Percentiles rank a stretch among this genome's conserved stretches.
Evolutionary conservation across 2,329 filamentous ascomycete species (phyloP).

Genomic region (Phaeosphaeria sp.): DNA sequence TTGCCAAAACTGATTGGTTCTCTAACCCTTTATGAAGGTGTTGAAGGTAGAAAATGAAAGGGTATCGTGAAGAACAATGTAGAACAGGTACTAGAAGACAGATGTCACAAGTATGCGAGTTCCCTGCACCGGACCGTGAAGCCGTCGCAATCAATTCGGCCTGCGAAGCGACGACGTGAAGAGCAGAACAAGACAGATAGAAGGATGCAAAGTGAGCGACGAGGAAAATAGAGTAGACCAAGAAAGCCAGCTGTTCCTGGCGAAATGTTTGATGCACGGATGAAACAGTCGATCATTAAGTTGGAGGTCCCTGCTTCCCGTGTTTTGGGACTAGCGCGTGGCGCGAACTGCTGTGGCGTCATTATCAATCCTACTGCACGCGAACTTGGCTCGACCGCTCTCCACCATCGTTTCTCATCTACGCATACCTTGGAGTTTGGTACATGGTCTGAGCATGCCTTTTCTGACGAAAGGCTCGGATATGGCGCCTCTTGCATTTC

Average conservation of each 20-base stretch:
- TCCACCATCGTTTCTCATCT: not conserved
- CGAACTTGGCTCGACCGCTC: not conserved
- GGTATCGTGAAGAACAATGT: constrained; percentile 1
- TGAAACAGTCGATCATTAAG: constrained; percentile 42
- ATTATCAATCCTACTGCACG: constrained; percentile 17
- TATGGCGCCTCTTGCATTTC: constrained; percentile 34
- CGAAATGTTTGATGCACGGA: constrained; percentile 33
- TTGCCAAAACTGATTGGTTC: constrained; percentile 13
- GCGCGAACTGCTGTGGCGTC: constrained; percentile 33
- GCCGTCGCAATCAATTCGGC: constrained; percentile 27
- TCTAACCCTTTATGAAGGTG: not conserved
- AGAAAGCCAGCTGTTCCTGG: constrained; percentile 42
- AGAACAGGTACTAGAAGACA: constrained; percentile 1
- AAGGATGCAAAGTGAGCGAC: constrained; percentile 7
- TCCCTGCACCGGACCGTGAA: constrained; percentile 24
- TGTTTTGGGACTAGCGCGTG: constrained; percentile 30
- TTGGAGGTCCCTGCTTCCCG: constrained; percentile 22
- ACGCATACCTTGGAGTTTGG: not conserved
- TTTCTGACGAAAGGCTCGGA: constrained; percentile 24
- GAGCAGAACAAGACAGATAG: constrained; percentile 12
- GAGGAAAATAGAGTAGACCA: constrained; percentile 19
- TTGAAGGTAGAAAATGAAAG: not conserved
- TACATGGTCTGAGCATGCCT: constrained; percentile 25
- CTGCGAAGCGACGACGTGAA: constrained; percentile 19
- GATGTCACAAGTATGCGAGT: constrained; percentile 15